Evolutionary conservation across 805 yeast genomes (phyloP), one percentile per base, ranked within the genome.

Genomic region (Jamesozyma lodderae): DNA sequence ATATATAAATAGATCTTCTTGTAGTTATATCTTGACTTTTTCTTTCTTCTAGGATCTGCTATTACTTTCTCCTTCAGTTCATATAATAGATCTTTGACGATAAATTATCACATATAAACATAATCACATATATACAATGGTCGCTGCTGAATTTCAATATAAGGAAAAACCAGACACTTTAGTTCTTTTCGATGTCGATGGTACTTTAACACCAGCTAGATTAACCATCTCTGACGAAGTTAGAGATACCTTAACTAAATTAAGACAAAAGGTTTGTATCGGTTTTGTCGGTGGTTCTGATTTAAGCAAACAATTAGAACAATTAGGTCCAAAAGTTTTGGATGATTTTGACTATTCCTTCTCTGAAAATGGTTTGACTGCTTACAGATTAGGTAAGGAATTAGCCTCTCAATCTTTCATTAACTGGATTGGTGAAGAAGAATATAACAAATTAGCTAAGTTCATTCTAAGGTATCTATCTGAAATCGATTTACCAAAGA

Each of bases 241-340:
- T 79, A 75, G 68, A 59, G 64, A 73, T 46, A 68, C 82, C 31
- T 75, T 92, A 55, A 61, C 64, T 44, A 75, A 79, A 51, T 76
- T 92, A 60, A 82, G 96, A 69, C 72, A 86, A 71, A 88, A 90
- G 72, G 90, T 77, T 53, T 96, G 83, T 37, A 77, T 92, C 68
- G 99, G 98, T 41, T 92, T 87, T 57, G 98, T 92, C 47, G 98
- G 98, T 64, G 98, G 98, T 53, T 80, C 94, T 37, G 97, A 92
- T 64, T 77, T 92, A 56, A 69, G 75, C 62, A 92, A 92, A 70
- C 99, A 92, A 73, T 73, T 79, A 55, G 98, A 92, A 72, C 99
- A 92, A 71, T 78, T 92, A 49, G 98, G 98, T 51, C 66, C 76
- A 36, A 72, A 75, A 46, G 77, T 90, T 33, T 66, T 88, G 56